Conservation (phyloP, 2,329 filamentous ascomycete species). For the Fusarium fracticaudum region DNA sequence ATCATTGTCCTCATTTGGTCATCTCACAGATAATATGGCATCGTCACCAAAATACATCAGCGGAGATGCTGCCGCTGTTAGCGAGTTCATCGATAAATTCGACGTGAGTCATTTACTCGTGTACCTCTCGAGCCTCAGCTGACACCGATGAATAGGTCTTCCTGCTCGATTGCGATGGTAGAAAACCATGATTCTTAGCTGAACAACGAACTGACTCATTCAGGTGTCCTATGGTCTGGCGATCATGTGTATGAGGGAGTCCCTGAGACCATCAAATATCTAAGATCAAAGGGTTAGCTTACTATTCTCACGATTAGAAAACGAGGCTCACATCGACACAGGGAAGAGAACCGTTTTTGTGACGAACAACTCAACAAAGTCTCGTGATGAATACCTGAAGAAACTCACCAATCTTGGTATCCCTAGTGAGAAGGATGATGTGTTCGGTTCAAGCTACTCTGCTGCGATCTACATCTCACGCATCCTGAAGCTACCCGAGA, state of each 20-base stretch:
- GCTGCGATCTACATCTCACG: slow-evolving; percentile 95
- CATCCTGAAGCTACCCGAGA: slow-evolving; percentile 80
- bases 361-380: slow-evolving; percentile 99
- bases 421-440: slow-evolving; percentile 82
- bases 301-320: neutral
- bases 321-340: slow-evolving; percentile 47
- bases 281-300: slow-evolving; percentile 77
- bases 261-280: slow-evolving; percentile 83
- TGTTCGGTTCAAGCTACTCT: slow-evolving; percentile 96
- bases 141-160: slow-evolving; percentile 72
- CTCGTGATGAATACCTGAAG: slow-evolving; percentile 88
- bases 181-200: slow-evolving; percentile 28
- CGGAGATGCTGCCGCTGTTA: slow-evolving; percentile 79
- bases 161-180: slow-evolving; percentile 97
- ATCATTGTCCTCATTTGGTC: neutral
- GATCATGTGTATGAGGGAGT: slow-evolving; percentile 88
- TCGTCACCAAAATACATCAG: slow-evolving; percentile 72
- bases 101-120: slow-evolving; percentile 72
- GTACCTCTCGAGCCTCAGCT: neutral
- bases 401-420: slow-evolving; percentile 88
- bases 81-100: slow-evolving; percentile 87
- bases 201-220: slow-evolving; percentile 6
- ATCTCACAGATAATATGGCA: slow-evolving; percentile 35
- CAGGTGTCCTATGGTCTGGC: slow-evolving; percentile 96
- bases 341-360: slow-evolving; percentile 96